Base-by-base conservation (phyloP, 2,329 filamentous ascomycete genomes). In the Epichloe festucae region DNA sequence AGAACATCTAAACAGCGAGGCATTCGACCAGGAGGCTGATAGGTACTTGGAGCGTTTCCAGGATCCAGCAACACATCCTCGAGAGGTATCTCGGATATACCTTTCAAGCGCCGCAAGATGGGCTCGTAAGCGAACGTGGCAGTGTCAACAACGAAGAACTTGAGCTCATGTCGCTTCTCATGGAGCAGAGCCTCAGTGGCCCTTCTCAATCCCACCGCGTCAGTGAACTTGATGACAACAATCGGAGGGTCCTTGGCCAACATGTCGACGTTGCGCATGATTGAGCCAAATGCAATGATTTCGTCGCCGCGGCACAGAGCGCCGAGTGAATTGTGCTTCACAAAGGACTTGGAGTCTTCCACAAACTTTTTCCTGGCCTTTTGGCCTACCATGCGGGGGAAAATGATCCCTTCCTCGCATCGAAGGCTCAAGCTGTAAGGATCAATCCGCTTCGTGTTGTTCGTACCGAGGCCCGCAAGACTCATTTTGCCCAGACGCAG, bases 101-200 rank as follows among this genome's bases (percentile, higher is more conserved):
- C 64, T 59, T 85, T 75, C 1, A 89, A 66, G 1, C 77, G 72
- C 46, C 74, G 64, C 4, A 89, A 62, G 1, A 89, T 72, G 0
- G 85, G 85, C 50, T 87, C 80, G 51, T 81, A 87, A 0, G 84
- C 79, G 60, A 87, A 89, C 0, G 83, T 73, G 0, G 84, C 71
- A 0, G 84, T 83, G 42, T 85, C 76, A 0, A 87, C 76, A 2
- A 81, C 64, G 0, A 82, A 62, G 44, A 87, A 81, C 2, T 60
- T 61, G 3, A 77, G 53, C 0, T 53, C 49, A 0, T 55, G 40
- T 38, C 27, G 52, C 0, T 36, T 46, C 0, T 62, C 56, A 27
- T 27, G 27, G 27, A 27, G 27, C 6, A 83, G 58, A 0, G 65
- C 70, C 0, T 67, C 42, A 0, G 87, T 58, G 0, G 75, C 68